Evolutionary conservation across 2,329 filamentous ascomycete species (phyloP).

Genomic region (Dryadomyces sulphureus): DNA sequence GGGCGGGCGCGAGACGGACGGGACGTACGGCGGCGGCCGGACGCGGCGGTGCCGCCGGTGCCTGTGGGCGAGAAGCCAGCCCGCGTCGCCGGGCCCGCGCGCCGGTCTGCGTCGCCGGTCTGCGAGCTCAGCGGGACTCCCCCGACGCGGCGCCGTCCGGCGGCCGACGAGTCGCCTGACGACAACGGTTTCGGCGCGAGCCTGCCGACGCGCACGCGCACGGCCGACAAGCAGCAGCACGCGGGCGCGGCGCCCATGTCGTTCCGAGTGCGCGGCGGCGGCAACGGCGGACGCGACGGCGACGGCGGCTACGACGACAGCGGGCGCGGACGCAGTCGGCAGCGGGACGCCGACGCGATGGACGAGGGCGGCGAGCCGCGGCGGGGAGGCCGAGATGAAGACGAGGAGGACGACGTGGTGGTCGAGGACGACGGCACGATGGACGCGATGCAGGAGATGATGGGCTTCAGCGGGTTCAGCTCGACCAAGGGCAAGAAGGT

Average conservation of each 20-base stretch:
- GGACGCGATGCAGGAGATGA: conserved; percentile 64
- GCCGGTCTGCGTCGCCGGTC: no score
- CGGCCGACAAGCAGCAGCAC: neutral
- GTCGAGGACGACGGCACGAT: conserved; percentile 51
- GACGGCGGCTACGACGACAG: neutral
- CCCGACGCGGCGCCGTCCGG: no score
- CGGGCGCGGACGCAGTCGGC: neutral
- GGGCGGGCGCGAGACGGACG: neutral
- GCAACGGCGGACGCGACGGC: conserved; percentile 18
- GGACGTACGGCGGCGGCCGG: neutral
- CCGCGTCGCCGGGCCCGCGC: no score
- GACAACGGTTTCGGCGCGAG: neutral
- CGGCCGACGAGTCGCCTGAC: no score
- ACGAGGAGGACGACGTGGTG: conserved; percentile 25
- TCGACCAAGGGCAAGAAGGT: conserved; percentile 84
- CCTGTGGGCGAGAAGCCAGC: no score
- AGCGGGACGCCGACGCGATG: neutral
- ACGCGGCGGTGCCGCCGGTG: no score
- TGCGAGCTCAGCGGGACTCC: no score
- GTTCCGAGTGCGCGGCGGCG: conserved; percentile 7
- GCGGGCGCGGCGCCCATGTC: conserved; percentile 5
- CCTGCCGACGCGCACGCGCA: conserved; percentile 7
- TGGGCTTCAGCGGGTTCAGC: conserved; percentile 81
- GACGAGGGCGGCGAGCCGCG: conserved; percentile 1
- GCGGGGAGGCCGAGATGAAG: neutral